phyloP scores from a whole-genome alignment of 75 land plant genomes.

The Pinus albicaulis region DNA sequence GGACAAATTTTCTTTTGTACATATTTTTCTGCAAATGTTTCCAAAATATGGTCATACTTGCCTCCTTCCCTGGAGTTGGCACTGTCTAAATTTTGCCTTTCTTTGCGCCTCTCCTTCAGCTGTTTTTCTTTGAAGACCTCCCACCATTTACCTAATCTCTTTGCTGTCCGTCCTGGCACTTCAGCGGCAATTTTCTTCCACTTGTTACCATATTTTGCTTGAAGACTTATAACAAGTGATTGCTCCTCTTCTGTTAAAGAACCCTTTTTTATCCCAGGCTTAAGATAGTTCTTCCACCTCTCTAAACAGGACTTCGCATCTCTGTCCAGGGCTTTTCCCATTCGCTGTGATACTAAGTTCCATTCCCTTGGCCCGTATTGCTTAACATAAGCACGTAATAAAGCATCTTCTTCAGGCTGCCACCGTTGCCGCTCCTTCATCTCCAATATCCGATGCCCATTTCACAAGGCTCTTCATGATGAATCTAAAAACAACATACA shows the following conservation, averaged over 20 bases:
- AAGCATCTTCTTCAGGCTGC: conserved; percentile 52
- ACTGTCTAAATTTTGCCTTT: conserved; percentile 9
- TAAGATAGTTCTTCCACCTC: conserved; percentile 71
- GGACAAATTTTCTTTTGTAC: conserved; percentile 19
- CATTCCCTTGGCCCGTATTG: conserved; percentile 45
- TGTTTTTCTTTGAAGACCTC: conserved; percentile 59
- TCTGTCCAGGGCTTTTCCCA: conserved; percentile 36
- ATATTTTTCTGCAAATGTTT: conserved; percentile 44
- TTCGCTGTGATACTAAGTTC: conserved; percentile 43
- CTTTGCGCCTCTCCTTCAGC: conserved; percentile 28
- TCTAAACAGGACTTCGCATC: conserved; percentile 67
- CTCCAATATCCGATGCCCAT: conserved; percentile 15
- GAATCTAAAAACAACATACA: conserved; percentile 6
- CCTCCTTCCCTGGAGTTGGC: conserved; percentile 10
- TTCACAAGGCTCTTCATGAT: conserved; percentile 10
- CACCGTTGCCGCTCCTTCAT: conserved; percentile 61
- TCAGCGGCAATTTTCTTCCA: conserved; percentile 78
- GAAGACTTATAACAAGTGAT: conserved; percentile 62
- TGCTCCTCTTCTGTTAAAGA: conserved; percentile 61
- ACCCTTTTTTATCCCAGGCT: conserved; percentile 63
- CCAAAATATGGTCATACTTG: conserved; percentile 35
- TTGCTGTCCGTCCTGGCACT: conserved; percentile 62
- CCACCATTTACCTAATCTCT: conserved; percentile 70
- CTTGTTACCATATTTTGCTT: conserved; percentile 81
- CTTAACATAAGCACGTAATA: conserved; percentile 46